Conservation (phyloP, 352 stramenopile species). For the Peronospora farinosa region DNA sequence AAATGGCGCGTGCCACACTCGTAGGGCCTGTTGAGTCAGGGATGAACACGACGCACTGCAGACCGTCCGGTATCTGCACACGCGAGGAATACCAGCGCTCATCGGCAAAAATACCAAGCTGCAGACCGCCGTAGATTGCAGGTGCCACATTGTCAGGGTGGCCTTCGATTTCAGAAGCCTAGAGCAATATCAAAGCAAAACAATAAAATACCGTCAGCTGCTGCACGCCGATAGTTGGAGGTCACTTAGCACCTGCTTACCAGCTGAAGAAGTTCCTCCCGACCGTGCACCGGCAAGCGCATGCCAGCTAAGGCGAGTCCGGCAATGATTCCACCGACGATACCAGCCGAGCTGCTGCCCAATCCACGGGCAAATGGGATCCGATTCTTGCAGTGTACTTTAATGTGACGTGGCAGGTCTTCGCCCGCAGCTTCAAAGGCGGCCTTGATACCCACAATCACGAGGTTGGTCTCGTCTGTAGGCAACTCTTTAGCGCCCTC, state of each 20-base stretch:
- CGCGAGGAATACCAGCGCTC: conserved; percentile 96
- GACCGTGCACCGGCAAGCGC: conserved; percentile 78
- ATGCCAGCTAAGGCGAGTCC: conserved; percentile 96
- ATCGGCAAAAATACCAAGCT: conserved; percentile 92
- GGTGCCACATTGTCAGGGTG: conserved; percentile 99
- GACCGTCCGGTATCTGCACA: conserved; percentile 91
- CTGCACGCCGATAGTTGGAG: background rate
- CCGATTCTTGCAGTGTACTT: conserved; percentile 96
- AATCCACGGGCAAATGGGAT: conserved; percentile 96
- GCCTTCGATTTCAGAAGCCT: conserved; percentile 94
- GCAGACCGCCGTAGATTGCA: conserved; percentile 97
- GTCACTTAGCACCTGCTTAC: conserved; percentile 11
- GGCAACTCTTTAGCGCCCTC: conserved; percentile 92
- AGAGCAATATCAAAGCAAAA: background rate
- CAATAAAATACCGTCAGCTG: conserved; percentile 8
- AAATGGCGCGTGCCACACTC: conserved; percentile 87
- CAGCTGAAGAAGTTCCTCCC: conserved; percentile 96
- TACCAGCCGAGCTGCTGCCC: conserved; percentile 96
- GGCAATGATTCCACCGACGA: conserved; percentile 97
- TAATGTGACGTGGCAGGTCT: conserved; percentile 86
- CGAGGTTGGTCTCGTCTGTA: conserved; percentile 87
- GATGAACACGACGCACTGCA: conserved; percentile 98
- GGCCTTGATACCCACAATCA: conserved; percentile 91
- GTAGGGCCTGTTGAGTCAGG: conserved; percentile 95
- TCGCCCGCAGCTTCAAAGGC: conserved; percentile 94